These are phyloP conservation scores for Fonsecaea erecta DNA, from an alignment of 2,329 filamentous ascomycete species.

Conservation along the genomic window DNA sequence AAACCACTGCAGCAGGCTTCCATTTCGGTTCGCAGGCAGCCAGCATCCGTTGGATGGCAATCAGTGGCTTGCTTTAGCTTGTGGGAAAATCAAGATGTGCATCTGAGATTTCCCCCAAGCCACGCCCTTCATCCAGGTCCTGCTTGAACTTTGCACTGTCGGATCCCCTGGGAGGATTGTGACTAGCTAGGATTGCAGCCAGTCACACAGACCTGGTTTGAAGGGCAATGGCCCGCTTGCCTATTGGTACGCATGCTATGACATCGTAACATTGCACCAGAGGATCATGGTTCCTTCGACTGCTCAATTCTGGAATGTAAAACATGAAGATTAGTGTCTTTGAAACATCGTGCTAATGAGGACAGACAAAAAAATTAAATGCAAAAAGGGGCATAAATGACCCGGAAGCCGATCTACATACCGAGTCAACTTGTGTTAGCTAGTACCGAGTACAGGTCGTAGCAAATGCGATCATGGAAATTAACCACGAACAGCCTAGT, in stretches of 20 bases:
- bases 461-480: not conserved
- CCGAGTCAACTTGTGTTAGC: not conserved
- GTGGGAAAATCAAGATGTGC: not conserved
- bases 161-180: not conserved
- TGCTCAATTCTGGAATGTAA: not conserved
- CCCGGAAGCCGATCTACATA: not conserved
- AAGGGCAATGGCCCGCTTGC: not conserved
- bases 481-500: not conserved
- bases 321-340: not conserved
- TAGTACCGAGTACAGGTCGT: too few relatives aligned
- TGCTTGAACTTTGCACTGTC: not conserved
- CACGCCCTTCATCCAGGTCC: not conserved
- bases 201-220: not conserved
- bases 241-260: not conserved
- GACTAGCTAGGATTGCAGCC: not conserved
- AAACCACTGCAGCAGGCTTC: not conserved
- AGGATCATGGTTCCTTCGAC: not conserved
- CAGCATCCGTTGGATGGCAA: not conserved
- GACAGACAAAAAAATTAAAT: not conserved
- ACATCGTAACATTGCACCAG: not conserved
- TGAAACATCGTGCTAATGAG: too few relatives aligned
- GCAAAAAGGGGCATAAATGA: not conserved
- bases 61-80: conserved; percentile 8
- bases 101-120: not conserved
- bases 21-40: conserved; percentile 2